These are phyloP conservation scores for Dicorynia guianensis DNA, from an alignment of 306 rosid genomes.

Conservation along the genomic window DNA sequence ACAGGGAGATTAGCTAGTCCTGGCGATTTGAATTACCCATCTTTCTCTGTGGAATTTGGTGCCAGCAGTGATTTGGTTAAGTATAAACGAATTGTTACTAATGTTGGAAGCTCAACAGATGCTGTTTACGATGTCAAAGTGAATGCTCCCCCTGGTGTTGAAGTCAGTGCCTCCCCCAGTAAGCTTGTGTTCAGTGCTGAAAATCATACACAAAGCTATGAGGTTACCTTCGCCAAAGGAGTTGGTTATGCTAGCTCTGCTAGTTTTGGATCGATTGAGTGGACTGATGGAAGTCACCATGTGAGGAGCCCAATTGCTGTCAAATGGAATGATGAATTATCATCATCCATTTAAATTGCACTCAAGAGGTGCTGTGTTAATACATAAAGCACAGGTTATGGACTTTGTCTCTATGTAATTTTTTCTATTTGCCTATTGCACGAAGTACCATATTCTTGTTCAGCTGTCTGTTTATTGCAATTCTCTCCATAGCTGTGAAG, in stretches of 20 bases:
- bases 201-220: constrained; percentile 62
- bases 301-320: constrained; percentile 87
- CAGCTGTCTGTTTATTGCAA: constrained; percentile 24
- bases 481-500: constrained; percentile 16
- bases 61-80: constrained; percentile 41
- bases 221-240: constrained; percentile 55
- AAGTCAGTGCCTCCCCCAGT: constrained; percentile 62
- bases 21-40: constrained; percentile 90
- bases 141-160: constrained; percentile 69
- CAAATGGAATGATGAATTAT: constrained; percentile 46
- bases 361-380: constrained; percentile 25
- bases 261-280: constrained; percentile 75
- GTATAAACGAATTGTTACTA: constrained; percentile 71
- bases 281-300: constrained; percentile 73
- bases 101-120: constrained; percentile 66
- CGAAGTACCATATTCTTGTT: constrained; percentile 15
- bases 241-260: constrained; percentile 36
- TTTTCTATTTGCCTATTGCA: constrained; percentile 32
- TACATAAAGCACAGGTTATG: constrained; percentile 32
- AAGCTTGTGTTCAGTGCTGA: constrained; percentile 61
- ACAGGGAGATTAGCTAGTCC: constrained; percentile 53
- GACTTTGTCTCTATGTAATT: constrained; percentile 42
- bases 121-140: constrained; percentile 73
- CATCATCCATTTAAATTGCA: constrained; percentile 63
- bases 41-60: constrained; percentile 67